A percentile compares a stretch with the other conserved stretches of the same genome.
phyloP scores from a whole-genome alignment of 129 eudicot species.

The Escallonia herrerae region DNA sequence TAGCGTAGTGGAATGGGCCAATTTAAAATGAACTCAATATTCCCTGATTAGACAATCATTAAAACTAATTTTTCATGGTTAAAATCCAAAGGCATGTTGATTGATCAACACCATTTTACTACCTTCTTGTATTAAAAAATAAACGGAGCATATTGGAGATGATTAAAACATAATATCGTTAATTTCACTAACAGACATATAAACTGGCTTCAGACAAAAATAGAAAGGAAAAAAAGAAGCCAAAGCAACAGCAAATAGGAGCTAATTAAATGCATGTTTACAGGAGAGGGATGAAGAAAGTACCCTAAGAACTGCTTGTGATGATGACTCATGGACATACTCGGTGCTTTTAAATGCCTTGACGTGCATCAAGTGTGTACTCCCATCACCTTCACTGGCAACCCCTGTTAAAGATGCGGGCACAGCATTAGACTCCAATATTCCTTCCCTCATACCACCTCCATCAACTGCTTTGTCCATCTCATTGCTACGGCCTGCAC shows the following conservation, averaged over 20 bases:
- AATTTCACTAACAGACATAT: too few species aligned
- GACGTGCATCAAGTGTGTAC: conserved; percentile 21
- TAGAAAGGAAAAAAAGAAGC: too few species aligned
- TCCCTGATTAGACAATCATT: too few species aligned
- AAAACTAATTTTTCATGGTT: too few species aligned
- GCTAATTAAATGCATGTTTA: background rate
- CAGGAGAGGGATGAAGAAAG: background rate
- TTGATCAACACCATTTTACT: too few species aligned
- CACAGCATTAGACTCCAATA: conserved; percentile 18
- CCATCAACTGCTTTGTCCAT: conserved; percentile 24
- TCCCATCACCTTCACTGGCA: conserved; percentile 36
- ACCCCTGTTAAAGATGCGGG: conserved; percentile 31
- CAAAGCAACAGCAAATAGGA: background rate
- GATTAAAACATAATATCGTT: too few species aligned
- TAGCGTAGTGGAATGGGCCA: too few species aligned
- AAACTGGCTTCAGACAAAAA: too few species aligned
- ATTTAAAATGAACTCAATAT: too few species aligned
- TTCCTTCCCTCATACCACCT: conserved; percentile 38
- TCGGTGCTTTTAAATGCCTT: conserved; percentile 19
- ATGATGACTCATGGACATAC: conserved; percentile 21
- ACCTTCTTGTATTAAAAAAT: too few species aligned
- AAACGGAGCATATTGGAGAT: too few species aligned
- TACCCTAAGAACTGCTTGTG: conserved; percentile 23
- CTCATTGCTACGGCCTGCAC: conserved; percentile 38
- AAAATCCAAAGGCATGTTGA: too few species aligned